Evolutionary conservation across 2,329 filamentous ascomycete genomes (phyloP).

Genomic region (Blastomyces parvus): DNA sequence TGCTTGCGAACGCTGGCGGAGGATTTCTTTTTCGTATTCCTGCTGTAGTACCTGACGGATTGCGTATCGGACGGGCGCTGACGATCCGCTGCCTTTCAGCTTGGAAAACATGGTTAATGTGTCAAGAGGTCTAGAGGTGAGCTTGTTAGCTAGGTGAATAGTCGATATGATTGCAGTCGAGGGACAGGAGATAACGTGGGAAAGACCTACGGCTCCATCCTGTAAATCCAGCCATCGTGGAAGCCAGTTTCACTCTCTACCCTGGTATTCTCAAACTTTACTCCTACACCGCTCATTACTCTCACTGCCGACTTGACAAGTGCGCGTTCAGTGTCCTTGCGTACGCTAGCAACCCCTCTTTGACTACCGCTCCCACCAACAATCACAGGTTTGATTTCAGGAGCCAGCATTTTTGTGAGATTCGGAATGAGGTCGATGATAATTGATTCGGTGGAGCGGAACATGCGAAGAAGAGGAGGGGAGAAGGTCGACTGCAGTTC

Average conservation of each 20-base stretch:
- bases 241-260: conserved; percentile 59
- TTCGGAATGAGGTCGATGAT: conserved; percentile 78
- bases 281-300: conserved; percentile 71
- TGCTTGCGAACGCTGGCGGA: conserved; percentile 55
- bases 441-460: conserved; percentile 68
- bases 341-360: conserved; percentile 67
- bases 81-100: conserved; percentile 39
- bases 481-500: conserved; percentile 63
- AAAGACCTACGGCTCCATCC: conserved; percentile 77
- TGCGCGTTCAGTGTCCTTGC: conserved; percentile 71
- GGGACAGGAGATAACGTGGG: not conserved
- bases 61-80: conserved; percentile 75
- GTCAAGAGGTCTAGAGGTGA: conserved; percentile 55
- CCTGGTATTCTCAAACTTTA: conserved; percentile 69
- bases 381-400: conserved; percentile 83
- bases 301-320: conserved; percentile 73
- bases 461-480: conserved; percentile 62
- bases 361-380: conserved; percentile 60
- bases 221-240: conserved; percentile 67
- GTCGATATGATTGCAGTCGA: conserved; percentile 24
- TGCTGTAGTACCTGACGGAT: conserved; percentile 89
- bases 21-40: conserved; percentile 67
- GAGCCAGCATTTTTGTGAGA: conserved; percentile 71
- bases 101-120: conserved; percentile 57
- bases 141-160: not conserved